Evolutionary conservation across 2,329 filamentous ascomycete species (phyloP).

Genomic region (Colletotrichum nymphaeae): DNA sequence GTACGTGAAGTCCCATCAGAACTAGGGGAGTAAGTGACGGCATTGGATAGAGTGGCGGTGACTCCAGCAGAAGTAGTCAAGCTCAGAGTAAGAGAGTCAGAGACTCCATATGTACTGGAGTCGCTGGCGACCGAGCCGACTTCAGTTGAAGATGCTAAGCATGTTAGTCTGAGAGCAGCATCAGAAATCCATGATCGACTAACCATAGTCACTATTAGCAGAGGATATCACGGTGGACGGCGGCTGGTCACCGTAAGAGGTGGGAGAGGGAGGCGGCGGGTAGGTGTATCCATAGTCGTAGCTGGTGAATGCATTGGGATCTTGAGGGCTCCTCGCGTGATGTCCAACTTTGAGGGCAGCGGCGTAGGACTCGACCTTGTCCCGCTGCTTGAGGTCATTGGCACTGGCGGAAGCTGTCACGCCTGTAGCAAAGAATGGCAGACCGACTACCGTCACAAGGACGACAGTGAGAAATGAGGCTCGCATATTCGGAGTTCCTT

Average conservation of each 20-base stretch:
- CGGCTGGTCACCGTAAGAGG: conserved; percentile 23
- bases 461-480: conserved; percentile 44
- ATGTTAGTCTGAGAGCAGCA: neutral
- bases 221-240: neutral
- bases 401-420: neutral
- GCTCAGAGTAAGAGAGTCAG: neutral
- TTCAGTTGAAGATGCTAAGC: neutral
- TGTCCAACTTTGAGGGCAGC: neutral
- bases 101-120: neutral
- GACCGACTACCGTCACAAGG: conserved; percentile 46
- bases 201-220: conserved; percentile 1
- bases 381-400: neutral
- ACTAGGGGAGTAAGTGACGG: neutral
- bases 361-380: neutral
- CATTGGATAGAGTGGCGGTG: neutral
- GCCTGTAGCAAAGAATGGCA: conserved; percentile 41
- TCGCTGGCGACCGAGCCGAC: neutral
- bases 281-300: conserved; percentile 34
- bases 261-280: conserved; percentile 5
- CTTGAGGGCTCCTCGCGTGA: neutral
- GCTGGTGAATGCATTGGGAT: conserved; percentile 5
- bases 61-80: neutral
- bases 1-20: neutral
- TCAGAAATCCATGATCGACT: neutral
- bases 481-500: conserved; percentile 47